A percentile compares a stretch with the other conserved stretches of the same genome.
Conservation (phyloP, 139 green algal genomes). For the Micromonas commoda region DNA sequence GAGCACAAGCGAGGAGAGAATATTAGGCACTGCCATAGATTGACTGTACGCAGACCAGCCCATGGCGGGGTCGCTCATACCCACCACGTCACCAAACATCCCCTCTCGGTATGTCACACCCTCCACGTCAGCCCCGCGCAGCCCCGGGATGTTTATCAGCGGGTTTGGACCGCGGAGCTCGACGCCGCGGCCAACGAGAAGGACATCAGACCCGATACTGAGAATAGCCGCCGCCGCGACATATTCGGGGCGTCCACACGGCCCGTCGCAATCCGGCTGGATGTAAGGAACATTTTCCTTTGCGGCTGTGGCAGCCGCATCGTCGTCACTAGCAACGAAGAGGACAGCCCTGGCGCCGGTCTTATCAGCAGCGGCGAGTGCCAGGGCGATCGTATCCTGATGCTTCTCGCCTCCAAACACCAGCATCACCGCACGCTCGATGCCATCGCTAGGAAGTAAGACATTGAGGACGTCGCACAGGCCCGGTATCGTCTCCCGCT, state of each 20-base stretch:
- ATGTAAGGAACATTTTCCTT: not conserved
- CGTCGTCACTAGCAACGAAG: not conserved
- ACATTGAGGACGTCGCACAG: not conserved
- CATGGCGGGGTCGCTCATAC: conserved; percentile 8
- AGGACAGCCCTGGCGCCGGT: not conserved
- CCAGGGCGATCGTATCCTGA: not conserved
- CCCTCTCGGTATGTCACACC: not conserved
- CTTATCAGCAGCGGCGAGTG: not conserved
- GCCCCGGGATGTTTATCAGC: not conserved
- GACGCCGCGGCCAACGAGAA: not conserved
- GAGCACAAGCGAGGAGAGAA: not conserved
- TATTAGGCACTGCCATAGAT: not conserved
- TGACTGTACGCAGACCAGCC: conserved; percentile 15
- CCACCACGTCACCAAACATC: not conserved
- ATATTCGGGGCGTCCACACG: not conserved
- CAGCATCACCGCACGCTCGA: not conserved
- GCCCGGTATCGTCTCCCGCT: not conserved
- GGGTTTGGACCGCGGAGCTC: not conserved
- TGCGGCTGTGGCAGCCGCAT: not conserved
- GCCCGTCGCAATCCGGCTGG: too few relatives aligned
- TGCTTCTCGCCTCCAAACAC: not conserved
- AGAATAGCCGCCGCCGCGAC: not conserved
- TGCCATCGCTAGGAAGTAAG: not conserved
- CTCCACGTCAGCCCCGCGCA: not conserved
- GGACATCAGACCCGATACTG: not conserved